Evolutionary conservation across 495 filamentous ascomycete genomes (phyloP), one percentile per base, ranked within the genome.

Genomic region (Pseudomonodictys pantanalensis): DNA sequence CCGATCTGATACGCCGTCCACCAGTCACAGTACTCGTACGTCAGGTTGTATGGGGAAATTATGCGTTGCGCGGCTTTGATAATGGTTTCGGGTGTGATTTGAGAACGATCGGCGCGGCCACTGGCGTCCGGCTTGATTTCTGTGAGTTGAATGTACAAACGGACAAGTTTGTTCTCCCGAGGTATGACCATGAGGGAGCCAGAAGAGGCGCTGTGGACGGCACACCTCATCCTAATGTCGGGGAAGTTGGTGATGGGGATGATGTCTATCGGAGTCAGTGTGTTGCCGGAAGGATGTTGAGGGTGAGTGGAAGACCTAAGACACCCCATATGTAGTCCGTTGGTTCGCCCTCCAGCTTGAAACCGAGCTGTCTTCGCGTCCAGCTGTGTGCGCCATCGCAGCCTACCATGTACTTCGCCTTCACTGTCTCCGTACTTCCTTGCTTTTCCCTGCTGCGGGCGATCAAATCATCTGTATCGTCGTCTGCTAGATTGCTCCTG

Each of bases 151-250:
- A 88, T 83, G 59, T 89, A 91, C 1, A 91, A 64, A n/a, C 86
- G 80, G 15, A 86, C 82, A 1, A 86, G 72, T 63, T 79, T 81
- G 58, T 81, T 82, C 62, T 89, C 86, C 18, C 87, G 79, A 0
- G 87, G 86, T 28, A 91, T 83, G 3, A 87, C 66, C 71, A 91
- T 86, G 23, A 90, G 75, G 12, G 80, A 85, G 1, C 86, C 86
- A 0, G 79, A 78, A 11, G 72, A 73, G 8, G 81, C 80, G 8
- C 83, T 84, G 67, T 89, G 86, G 52, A 89, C 84, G 12, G 84
- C 81, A 56, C 84, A 83, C 52, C 83, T 78, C 69, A 79, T 83
- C 46, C 86, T 75, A 48, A 91, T 85, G 67, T 90, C 87, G 7
- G 86, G 62, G 45, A 65, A 65, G 38, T 59, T 44, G 20, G 62